Conservation (phyloP, 805 yeast species). For the Metschnikowia cubensis region DNA sequence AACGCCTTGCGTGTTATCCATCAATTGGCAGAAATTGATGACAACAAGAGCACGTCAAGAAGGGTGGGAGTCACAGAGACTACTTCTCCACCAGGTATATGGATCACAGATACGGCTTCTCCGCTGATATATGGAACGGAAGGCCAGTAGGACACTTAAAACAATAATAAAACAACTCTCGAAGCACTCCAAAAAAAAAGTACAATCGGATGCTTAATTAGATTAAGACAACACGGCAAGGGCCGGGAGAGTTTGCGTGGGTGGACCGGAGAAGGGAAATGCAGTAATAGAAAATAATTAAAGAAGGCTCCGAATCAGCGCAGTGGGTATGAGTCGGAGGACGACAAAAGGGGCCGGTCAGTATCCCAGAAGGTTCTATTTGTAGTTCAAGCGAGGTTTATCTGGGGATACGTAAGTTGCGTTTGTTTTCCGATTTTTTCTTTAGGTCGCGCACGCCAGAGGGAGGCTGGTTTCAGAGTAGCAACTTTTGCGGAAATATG, state of each 20-base stretch:
- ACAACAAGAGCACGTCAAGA: background rate
- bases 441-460: slow-evolving; percentile 7
- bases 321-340: background rate
- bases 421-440: slow-evolving; percentile 5
- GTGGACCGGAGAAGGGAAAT: background rate
- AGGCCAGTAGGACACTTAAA: background rate
- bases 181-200: background rate
- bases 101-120: background rate
- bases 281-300: background rate
- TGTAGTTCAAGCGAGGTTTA: background rate
- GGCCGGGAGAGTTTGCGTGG: background rate
- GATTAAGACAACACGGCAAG: background rate
- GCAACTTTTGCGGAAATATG: slow-evolving; percentile 2
- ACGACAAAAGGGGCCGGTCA: background rate
- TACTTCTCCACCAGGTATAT: background rate
- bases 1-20: background rate
- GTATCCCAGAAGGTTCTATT: slow-evolving; percentile 1
- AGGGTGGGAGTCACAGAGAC: background rate
- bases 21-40: background rate
- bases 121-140: background rate
- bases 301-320: background rate
- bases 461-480: slow-evolving; percentile 5
- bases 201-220: background rate
- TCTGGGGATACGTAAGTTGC: background rate
- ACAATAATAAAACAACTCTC: background rate